Conservation (phyloP, 768 basidiomycete species). For the Serendipita sp. region DNA sequence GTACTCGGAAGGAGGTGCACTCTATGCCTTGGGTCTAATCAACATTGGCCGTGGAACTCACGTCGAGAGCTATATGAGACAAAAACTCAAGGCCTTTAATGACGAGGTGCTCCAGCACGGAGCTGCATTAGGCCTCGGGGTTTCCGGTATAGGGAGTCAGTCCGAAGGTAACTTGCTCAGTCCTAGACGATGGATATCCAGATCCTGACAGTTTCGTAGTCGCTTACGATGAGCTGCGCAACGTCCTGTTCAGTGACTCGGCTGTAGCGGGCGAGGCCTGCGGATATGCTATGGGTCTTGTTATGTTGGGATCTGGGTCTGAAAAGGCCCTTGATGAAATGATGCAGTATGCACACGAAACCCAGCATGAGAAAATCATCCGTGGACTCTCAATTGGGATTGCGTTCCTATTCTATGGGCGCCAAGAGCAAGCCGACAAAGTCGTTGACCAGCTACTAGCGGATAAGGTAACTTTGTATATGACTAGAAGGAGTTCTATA, state of each 20-base stretch:
- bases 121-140: slow-evolving; percentile 90
- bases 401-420: slow-evolving; percentile 82
- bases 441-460: slow-evolving; percentile 59
- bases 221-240: slow-evolving; percentile 83
- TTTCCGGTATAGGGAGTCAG: slow-evolving; percentile 86
- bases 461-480: slow-evolving; percentile 51
- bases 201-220: slow-evolving; percentile 24
- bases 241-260: slow-evolving; percentile 78
- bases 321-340: slow-evolving; percentile 75
- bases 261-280: slow-evolving; percentile 92
- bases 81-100: slow-evolving; percentile 55
- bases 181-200: neutral
- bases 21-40: slow-evolving; percentile 88
- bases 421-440: slow-evolving; percentile 82
- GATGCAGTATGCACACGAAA: slow-evolving; percentile 90
- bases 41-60: slow-evolving; percentile 79
- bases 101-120: slow-evolving; percentile 89
- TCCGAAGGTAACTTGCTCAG: slow-evolving; percentile 32
- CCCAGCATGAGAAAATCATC: slow-evolving; percentile 98
- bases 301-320: slow-evolving; percentile 91
- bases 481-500: neutral
- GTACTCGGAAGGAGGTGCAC: slow-evolving; percentile 90
- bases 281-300: slow-evolving; percentile 93
- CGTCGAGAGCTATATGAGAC: slow-evolving; percentile 61
- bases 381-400: slow-evolving; percentile 86